A percentile compares a stretch with the other conserved stretches of the same genome.
These are phyloP conservation scores for Neospora caninum DNA, from an alignment of 169 alveolate species.

Conservation along the genomic window DNA sequence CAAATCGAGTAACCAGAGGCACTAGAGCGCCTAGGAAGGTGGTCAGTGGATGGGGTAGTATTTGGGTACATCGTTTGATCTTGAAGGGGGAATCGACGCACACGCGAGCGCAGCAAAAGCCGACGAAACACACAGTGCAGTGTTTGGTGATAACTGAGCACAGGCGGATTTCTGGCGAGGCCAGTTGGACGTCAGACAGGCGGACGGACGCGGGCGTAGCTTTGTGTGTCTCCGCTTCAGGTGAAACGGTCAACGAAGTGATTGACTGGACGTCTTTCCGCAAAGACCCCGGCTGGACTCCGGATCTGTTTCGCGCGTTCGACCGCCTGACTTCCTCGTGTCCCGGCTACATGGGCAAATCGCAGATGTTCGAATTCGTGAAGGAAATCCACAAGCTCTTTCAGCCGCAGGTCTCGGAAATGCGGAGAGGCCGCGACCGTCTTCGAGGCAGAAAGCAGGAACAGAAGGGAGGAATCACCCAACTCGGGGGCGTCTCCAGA, in stretches of 20 bases:
- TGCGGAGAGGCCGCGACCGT: constrained; percentile 65
- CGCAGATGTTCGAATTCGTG: constrained; percentile 65
- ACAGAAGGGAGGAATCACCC: constrained; percentile 54
- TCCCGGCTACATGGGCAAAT: constrained; percentile 68
- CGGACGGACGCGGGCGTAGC: too few species aligned
- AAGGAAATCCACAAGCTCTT: constrained; percentile 60
- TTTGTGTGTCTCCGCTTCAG: constrained; percentile 24
- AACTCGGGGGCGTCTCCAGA: constrained; percentile 47
- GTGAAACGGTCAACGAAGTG: constrained; percentile 54
- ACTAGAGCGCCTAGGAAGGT: too few species aligned
- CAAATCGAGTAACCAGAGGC: too few species aligned
- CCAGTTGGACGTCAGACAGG: too few species aligned
- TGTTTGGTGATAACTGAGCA: too few species aligned
- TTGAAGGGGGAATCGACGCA: too few species aligned
- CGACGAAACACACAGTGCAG: too few species aligned
- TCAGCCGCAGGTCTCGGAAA: constrained; percentile 68
- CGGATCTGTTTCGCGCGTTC: constrained; percentile 57
- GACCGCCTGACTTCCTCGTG: constrained; percentile 60
- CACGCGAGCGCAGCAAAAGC: too few species aligned
- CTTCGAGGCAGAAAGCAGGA: constrained; percentile 52
- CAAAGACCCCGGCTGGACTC: constrained; percentile 62
- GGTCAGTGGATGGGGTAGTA: too few species aligned
- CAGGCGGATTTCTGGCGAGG: too few species aligned
- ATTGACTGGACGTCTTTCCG: constrained; percentile 66
- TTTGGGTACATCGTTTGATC: too few species aligned